A percentile compares a stretch with the other conserved stretches of the same genome.
These are phyloP conservation scores for Penicillium robsamsonii DNA, from an alignment of 495 filamentous ascomycete species.

Conservation along the genomic window DNA sequence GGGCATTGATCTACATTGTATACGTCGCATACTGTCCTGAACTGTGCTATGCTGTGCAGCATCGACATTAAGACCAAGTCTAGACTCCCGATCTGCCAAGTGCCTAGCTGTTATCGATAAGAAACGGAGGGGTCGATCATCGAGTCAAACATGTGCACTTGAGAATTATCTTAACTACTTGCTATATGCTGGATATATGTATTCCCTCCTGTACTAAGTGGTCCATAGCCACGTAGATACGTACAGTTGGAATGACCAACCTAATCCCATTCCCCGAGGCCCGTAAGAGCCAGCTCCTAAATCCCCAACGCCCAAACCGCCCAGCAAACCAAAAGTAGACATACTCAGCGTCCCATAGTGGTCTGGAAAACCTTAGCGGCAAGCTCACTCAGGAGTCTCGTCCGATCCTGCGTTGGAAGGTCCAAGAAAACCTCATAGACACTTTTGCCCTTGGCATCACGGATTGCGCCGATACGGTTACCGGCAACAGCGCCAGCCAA, in stretches of 20 bases:
- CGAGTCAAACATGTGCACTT: not conserved
- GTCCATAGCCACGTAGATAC: not conserved
- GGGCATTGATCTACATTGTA: not conserved
- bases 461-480: constrained; percentile 80
- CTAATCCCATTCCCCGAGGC: not conserved
- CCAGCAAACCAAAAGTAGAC: not conserved
- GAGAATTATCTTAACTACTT: not conserved
- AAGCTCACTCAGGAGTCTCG: constrained; percentile 71
- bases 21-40: not conserved
- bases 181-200: not conserved
- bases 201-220: not conserved
- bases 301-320: constrained; percentile 1
- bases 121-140: constrained; percentile 2
- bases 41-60: not conserved
- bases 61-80: not conserved
- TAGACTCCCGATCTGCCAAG: too few relatives aligned
- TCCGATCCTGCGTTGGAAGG: constrained; percentile 74
- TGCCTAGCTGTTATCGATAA: constrained; percentile 23
- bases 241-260: not conserved
- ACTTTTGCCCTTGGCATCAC: constrained; percentile 90
- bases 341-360: constrained; percentile 34
- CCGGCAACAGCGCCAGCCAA: constrained; percentile 90
- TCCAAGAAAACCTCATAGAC: constrained; percentile 89
- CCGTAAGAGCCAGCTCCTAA: constrained; percentile 2
- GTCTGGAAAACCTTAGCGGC: constrained; percentile 67